These are phyloP conservation scores for Linderina pennispora DNA, from an alignment of 192 early-diverging fungal species.

Conservation along the genomic window DNA sequence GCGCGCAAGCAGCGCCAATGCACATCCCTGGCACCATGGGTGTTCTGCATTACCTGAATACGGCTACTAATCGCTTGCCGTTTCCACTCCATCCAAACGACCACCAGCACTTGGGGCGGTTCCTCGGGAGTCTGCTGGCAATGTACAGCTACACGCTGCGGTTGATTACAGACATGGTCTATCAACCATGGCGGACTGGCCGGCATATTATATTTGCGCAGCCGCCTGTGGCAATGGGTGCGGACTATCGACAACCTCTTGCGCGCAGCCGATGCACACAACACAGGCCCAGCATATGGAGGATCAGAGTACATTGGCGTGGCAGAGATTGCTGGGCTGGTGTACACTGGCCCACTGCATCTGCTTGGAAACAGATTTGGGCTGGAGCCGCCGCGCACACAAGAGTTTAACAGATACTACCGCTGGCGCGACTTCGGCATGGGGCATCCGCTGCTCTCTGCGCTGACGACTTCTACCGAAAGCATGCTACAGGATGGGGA, in stretches of 20 bases:
- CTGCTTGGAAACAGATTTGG: background rate
- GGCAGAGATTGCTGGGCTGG: background rate
- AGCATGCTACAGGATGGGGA: too few species aligned
- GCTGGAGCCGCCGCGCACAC: background rate
- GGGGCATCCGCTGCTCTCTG: background rate
- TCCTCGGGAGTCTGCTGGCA: background rate
- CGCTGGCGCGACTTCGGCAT: background rate
- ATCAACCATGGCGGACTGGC: background rate
- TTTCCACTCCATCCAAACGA: background rate
- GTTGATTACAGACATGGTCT: background rate
- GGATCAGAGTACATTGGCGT: background rate
- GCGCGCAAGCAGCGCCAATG: background rate
- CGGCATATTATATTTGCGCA: background rate
- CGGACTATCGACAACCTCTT: background rate
- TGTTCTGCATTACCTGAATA: background rate
- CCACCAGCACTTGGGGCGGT: background rate
- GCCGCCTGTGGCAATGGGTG: background rate
- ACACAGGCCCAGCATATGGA: background rate
- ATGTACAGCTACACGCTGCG: background rate
- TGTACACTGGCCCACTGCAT: background rate
- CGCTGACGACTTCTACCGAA: too few species aligned
- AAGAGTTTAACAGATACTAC: background rate
- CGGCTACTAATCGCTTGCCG: background rate
- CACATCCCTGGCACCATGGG: background rate
- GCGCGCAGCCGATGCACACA: background rate